phyloP scores from a whole-genome alignment of 2,329 filamentous ascomycete species.

The Aspergillus amoenus region DNA sequence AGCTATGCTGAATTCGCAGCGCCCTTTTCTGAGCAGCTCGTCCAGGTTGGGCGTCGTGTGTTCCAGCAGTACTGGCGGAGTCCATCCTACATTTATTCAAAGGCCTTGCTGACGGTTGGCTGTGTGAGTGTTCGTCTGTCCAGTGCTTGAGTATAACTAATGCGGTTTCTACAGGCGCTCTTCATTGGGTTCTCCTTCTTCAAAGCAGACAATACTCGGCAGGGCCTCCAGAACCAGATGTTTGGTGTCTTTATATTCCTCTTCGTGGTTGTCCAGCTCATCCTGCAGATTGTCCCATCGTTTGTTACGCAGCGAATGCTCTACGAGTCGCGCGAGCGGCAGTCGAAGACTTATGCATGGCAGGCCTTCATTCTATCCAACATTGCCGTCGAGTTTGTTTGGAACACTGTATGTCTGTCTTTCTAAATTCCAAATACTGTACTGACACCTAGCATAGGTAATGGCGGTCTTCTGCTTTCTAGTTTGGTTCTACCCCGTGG shows the following conservation, averaged over 20 bases:
- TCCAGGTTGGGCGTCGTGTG: conserved; percentile 67
- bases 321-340: conserved; percentile 82
- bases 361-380: conserved; percentile 80
- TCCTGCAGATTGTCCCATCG: conserved; percentile 65
- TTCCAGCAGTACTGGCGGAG: conserved; percentile 91
- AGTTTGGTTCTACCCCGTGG: conserved; percentile 61
- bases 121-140: background rate
- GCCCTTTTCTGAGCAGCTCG: conserved; percentile 65
- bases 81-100: conserved; percentile 80
- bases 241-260: conserved; percentile 80
- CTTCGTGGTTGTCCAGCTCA: conserved; percentile 61
- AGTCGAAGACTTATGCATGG: conserved; percentile 82
- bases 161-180: conserved; percentile 42
- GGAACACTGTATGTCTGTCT: conserved; percentile 57
- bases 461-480: conserved; percentile 76
- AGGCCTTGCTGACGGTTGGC: conserved; percentile 36
- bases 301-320: conserved; percentile 78
- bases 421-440: background rate
- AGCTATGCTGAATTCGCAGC: conserved; percentile 68
- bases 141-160: background rate
- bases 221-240: conserved; percentile 81
- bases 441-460: conserved; percentile 52
- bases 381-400: conserved; percentile 81
- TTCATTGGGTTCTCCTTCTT: conserved; percentile 84
- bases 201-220: conserved; percentile 66